phyloP scores from a whole-genome alignment of 352 stramenopile species.

The Phytophthora boehmeriae region DNA sequence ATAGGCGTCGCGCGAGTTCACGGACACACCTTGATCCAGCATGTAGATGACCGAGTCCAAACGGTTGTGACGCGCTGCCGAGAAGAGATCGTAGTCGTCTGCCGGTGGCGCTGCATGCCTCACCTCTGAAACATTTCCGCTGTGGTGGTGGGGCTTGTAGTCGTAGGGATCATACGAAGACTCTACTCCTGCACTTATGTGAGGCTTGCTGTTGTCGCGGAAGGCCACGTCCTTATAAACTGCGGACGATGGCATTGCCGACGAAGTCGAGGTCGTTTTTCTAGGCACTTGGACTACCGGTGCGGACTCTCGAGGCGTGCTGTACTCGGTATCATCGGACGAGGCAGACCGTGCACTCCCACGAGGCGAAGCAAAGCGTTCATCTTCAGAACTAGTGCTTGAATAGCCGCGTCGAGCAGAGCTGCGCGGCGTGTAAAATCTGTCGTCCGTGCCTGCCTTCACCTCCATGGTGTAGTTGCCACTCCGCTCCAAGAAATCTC shows the following conservation, averaged over 20 bases:
- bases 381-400: slow-evolving; percentile 58
- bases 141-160: slow-evolving; percentile 34
- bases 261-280: not conserved
- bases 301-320: slow-evolving; percentile 52
- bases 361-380: slow-evolving; percentile 63
- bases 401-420: slow-evolving; percentile 65
- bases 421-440: slow-evolving; percentile 69
- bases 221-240: slow-evolving; percentile 32
- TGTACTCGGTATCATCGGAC: slow-evolving; percentile 69
- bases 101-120: slow-evolving; percentile 23
- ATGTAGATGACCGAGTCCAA: slow-evolving; percentile 86
- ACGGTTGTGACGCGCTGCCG: slow-evolving; percentile 81
- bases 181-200: slow-evolving; percentile 10
- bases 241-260: slow-evolving; percentile 3
- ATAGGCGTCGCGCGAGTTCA: slow-evolving; percentile 76
- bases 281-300: slow-evolving; percentile 8
- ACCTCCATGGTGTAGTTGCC: slow-evolving; percentile 40
- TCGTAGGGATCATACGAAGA: slow-evolving; percentile 30
- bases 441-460: slow-evolving; percentile 51
- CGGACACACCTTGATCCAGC: slow-evolving; percentile 81
- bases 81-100: slow-evolving; percentile 87
- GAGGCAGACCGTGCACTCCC: slow-evolving; percentile 63
- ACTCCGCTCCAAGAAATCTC: slow-evolving; percentile 9
- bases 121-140: slow-evolving; percentile 12
- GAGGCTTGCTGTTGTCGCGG: slow-evolving; percentile 25